Percentiles rank a stretch among this genome's conserved stretches.
phyloP scores from a whole-genome alignment of 306 rosid genomes.

The Ormosia semicastrata region DNA sequence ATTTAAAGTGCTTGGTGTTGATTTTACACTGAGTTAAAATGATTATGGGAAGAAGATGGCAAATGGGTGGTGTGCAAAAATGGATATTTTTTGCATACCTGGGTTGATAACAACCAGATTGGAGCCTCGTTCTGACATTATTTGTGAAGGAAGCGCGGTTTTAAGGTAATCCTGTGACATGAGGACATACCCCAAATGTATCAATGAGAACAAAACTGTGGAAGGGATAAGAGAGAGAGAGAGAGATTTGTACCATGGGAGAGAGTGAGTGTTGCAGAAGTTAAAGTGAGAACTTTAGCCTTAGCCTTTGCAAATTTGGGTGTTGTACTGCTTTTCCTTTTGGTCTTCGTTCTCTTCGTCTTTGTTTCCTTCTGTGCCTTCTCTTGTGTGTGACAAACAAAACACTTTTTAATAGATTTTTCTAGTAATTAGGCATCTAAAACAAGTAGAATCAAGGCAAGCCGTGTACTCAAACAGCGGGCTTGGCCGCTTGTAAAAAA shows the following conservation, averaged over 20 bases:
- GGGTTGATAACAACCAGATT: conserved; percentile 89
- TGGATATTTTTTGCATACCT: conserved; percentile 46
- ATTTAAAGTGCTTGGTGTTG: conserved; percentile 4
- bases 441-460: too few relatives aligned
- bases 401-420: too few relatives aligned
- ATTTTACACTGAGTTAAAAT: background rate
- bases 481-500: too few relatives aligned
- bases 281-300: background rate
- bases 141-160: conserved; percentile 88
- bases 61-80: conserved; percentile 5
- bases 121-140: conserved; percentile 85
- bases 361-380: background rate
- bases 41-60: background rate
- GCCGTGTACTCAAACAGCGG: too few relatives aligned
- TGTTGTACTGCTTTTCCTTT: background rate
- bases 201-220: conserved; percentile 12
- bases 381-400: background rate
- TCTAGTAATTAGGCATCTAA: too few relatives aligned
- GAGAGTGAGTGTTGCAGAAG: background rate
- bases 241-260: conserved; percentile 32
- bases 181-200: background rate
- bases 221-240: background rate
- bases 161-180: conserved; percentile 83
- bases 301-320: conserved; percentile 3
- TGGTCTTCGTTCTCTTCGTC: background rate